phyloP scores from a whole-genome alignment of 2,329 filamentous ascomycete genomes.

The Verticillium tricorpus region DNA sequence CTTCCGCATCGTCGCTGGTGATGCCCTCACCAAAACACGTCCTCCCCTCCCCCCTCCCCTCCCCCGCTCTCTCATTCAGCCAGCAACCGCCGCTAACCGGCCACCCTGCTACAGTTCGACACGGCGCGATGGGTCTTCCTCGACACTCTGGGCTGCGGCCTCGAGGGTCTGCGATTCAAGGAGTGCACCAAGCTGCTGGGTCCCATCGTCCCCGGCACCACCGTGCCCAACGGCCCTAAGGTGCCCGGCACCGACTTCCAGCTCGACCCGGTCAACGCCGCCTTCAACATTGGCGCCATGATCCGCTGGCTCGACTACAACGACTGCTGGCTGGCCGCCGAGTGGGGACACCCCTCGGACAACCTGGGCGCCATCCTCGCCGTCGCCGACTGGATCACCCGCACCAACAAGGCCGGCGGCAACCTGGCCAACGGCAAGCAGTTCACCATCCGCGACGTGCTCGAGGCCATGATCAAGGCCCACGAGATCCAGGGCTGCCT shows the following conservation, averaged over 20 bases:
- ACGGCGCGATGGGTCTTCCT: slow-evolving; percentile 95
- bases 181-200: slow-evolving; percentile 95
- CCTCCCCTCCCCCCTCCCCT: neutral
- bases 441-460: slow-evolving; percentile 82
- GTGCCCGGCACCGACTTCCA: slow-evolving; percentile 91
- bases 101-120: slow-evolving; percentile 61
- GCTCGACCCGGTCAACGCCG: slow-evolving; percentile 90
- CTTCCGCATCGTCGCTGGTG: neutral
- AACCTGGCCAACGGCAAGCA: slow-evolving; percentile 86
- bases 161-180: slow-evolving; percentile 92
- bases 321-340: slow-evolving; percentile 97
- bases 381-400: slow-evolving; percentile 94
- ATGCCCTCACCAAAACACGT: neutral
- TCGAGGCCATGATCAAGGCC: slow-evolving; percentile 98
- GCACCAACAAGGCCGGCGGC: slow-evolving; percentile 70
- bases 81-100: slow-evolving; percentile 2
- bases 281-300: slow-evolving; percentile 99
- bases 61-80: too few species aligned
- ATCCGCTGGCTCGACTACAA: slow-evolving; percentile 99
- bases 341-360: slow-evolving; percentile 98
- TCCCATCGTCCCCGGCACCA: slow-evolving; percentile 83
- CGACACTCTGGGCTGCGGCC: slow-evolving; percentile 93
- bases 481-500: slow-evolving; percentile 98
- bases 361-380: slow-evolving; percentile 96
- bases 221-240: slow-evolving; percentile 86